Evolutionary conservation across 2,329 filamentous ascomycete species (phyloP).

Genomic region (Beauveria bassiana): DNA sequence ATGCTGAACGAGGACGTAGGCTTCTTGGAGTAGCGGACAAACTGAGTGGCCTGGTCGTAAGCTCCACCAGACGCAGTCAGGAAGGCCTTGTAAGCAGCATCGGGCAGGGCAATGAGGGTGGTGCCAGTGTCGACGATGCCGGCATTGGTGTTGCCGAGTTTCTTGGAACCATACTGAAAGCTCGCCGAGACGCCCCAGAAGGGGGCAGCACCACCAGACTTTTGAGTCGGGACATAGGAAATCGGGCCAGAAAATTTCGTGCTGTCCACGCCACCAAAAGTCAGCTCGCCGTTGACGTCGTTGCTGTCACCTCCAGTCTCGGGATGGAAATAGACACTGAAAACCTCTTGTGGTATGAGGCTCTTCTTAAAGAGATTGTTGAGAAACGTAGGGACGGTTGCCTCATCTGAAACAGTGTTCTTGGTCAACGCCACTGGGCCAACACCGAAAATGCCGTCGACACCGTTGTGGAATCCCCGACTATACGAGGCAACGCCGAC

Average conservation of each 20-base stretch:
- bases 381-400: neutral
- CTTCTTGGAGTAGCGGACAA: neutral
- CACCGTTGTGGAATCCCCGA: neutral
- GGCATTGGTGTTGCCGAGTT: neutral
- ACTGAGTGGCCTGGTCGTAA: accelerated
- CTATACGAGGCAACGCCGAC: neutral
- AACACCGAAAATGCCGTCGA: neutral
- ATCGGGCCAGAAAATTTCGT: neutral
- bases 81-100: neutral
- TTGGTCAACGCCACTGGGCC: neutral
- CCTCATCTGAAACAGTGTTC: neutral
- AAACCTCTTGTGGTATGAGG: accelerated
- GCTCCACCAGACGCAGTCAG: no score
- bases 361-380: neutral
- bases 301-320: neutral
- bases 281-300: neutral
- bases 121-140: neutral
- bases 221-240: neutral
- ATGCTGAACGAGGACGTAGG: neutral
- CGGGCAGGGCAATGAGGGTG: neutral
- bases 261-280: neutral
- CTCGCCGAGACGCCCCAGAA: neutral
- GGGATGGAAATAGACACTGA: neutral
- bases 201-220: no score
- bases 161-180: neutral